phyloP scores from a whole-genome alignment of 2,329 filamentous ascomycete species.

The Aureobasidium leucospermi region DNA sequence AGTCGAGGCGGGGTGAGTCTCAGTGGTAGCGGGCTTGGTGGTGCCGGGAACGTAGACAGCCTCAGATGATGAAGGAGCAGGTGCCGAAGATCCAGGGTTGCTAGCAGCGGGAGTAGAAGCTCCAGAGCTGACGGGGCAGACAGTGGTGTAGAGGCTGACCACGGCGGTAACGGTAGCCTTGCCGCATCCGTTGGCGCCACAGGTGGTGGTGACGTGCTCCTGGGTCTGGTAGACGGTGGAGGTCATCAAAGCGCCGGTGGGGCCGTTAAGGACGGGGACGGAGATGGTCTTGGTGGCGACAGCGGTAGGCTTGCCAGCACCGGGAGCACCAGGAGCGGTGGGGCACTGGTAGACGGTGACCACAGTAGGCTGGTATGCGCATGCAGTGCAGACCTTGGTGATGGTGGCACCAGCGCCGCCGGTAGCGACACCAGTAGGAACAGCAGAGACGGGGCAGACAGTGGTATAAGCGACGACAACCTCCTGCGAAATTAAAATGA shows the following conservation, averaged over 20 bases:
- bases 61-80: background rate
- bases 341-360: constrained; percentile 10
- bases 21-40: background rate
- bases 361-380: background rate
- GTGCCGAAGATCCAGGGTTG: background rate
- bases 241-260: background rate
- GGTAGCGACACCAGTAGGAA: background rate
- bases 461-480: constrained; percentile 11
- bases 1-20: background rate
- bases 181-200: constrained; percentile 9
- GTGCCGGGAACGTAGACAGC: background rate
- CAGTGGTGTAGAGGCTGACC: constrained; percentile 12
- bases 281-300: background rate
- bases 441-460: constrained; percentile 7
- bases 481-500: background rate
- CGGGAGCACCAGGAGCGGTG: background rate
- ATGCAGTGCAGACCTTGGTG: constrained; percentile 6
- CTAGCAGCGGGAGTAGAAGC: background rate
- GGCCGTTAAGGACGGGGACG: background rate
- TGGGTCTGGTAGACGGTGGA: constrained; percentile 1
- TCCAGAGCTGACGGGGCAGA: constrained; percentile 10
- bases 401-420: background rate
- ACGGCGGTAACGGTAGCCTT: constrained; percentile 12
- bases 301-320: background rate
- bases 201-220: background rate